Base-by-base conservation (phyloP, 345 rosid genomes). In the Firmiana major region DNA sequence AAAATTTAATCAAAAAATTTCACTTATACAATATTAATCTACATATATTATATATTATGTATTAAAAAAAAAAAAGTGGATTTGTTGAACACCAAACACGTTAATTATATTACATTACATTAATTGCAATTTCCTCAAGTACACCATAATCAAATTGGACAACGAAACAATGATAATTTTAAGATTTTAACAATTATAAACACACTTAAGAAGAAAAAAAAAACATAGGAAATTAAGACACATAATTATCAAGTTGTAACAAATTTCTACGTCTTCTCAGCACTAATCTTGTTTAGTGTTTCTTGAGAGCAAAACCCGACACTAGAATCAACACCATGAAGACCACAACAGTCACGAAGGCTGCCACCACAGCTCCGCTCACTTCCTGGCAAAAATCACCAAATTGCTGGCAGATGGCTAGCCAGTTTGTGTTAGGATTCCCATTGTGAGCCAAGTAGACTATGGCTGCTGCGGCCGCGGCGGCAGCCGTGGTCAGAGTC, bases 391-490 rank as follows among this genome's bases (percentile, higher is more conserved):
- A 95, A 81, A 93, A 95, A 67, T 91, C 91, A 4, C 93, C 98
- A 19, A 88, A 95, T 78, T 95, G 98, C 21, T 88, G 85, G 79
- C 99, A 95, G 58, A 95, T 88, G 0, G 86, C 86, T 0, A 89
- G 85, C 99, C 98, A 95, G 79, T 95, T 93, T 9, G 96, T 84
- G 87, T 80, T 90, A 51, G 84, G 68, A 83, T 95, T 95, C 7
- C 98, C 98, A 13, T 79, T 90, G 89, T 95, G 97, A 40, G 99
- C 98, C 70, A 95, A 83, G 87, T 92, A 89, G 9, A 86, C 91
- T 31, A 95, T 86, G 45, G 96, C 98, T 0, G 96, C 86, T 0
- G 98, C 96, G 0, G 98, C 90, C 0, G 87, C 80, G 0, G 83
- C 94, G 0, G 93, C 97, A 0, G 93, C 89, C 2, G 90, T 85